These are phyloP conservation scores for Stephania cephalantha DNA, from an alignment of 164 flowering plant genomes.

Conservation along the genomic window DNA sequence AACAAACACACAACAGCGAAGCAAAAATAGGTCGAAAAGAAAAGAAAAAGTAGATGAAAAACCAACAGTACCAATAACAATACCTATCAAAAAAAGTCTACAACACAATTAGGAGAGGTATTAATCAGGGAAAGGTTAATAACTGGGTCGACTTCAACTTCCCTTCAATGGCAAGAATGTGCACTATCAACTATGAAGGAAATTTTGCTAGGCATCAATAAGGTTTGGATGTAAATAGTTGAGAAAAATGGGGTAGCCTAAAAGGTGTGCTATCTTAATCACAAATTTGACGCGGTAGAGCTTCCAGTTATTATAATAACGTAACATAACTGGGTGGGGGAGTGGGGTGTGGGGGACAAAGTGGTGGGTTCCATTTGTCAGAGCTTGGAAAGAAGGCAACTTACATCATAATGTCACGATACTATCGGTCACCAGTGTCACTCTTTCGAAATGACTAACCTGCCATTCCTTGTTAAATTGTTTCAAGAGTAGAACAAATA, in stretches of 20 bases:
- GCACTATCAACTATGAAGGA: background rate
- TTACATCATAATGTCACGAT: background rate
- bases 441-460: background rate
- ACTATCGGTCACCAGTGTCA: background rate
- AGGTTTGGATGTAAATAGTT: background rate
- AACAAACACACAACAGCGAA: no score
- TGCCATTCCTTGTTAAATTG: background rate
- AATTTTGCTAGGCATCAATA: background rate
- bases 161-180: background rate
- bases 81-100: no score
- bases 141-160: background rate
- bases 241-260: background rate
- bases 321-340: background rate
- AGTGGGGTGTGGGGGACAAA: background rate
- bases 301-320: background rate
- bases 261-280: background rate
- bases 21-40: no score
- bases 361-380: background rate
- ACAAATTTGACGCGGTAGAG: background rate
- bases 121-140: no score
- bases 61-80: no score
- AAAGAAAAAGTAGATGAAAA: no score
- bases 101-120: no score
- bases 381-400: background rate
- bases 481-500: no score